Percentiles rank a stretch among this genome's conserved stretches.
These are phyloP conservation scores for Tulasnella sp. DNA, from an alignment of 768 basidiomycete genomes.

Conservation along the genomic window DNA sequence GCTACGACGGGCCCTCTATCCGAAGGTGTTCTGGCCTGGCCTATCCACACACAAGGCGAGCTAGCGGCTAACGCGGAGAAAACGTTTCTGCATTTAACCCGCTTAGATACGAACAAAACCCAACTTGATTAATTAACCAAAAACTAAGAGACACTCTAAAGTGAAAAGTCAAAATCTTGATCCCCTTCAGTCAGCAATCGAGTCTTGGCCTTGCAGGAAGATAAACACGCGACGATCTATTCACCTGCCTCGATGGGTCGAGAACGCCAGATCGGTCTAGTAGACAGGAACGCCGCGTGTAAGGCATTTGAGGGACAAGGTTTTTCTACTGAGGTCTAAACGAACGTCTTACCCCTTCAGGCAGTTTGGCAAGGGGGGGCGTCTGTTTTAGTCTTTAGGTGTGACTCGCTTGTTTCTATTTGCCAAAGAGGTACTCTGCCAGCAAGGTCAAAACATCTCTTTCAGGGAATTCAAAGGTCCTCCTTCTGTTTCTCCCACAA, in stretches of 20 bases:
- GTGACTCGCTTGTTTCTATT: not conserved
- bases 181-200: not conserved
- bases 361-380: not conserved
- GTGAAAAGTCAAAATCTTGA: not conserved
- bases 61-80: not conserved
- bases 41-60: not conserved
- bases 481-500: not conserved
- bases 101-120: not conserved
- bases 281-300: not conserved
- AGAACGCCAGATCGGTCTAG: not conserved
- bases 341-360: not conserved
- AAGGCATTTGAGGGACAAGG: not conserved
- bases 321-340: not conserved
- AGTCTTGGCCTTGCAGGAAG: not conserved
- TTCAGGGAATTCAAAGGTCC: not conserved
- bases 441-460: not conserved
- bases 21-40: not conserved
- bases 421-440: not conserved
- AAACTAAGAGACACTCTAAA: not conserved
- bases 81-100: not conserved
- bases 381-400: not conserved
- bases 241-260: too few relatives aligned
- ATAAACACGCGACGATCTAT: not conserved
- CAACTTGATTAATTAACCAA: not conserved
- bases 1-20: not conserved